Percentiles rank a stretch among this genome's conserved stretches.
phyloP scores from a whole-genome alignment of 208 protist genomes.

The Trypanosoma theileri region DNA sequence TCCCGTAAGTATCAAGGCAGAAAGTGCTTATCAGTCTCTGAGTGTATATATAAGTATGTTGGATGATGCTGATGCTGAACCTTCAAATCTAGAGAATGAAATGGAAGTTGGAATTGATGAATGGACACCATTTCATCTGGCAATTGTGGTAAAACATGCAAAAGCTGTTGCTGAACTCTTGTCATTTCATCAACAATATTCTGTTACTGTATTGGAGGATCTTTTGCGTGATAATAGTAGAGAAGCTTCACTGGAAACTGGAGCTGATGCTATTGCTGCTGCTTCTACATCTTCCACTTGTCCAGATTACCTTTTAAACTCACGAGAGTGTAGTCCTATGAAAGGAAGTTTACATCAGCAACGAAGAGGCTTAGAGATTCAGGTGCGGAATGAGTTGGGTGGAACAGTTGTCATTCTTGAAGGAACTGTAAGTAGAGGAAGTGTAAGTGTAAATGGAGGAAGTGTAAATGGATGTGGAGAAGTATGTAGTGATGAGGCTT shows the following conservation, averaged over 20 bases:
- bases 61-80: conserved; percentile 45
- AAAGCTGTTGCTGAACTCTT: conserved; percentile 37
- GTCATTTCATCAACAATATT: conserved; percentile 63
- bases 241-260: background rate
- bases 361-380: conserved; percentile 29
- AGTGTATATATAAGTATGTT: conserved; percentile 63
- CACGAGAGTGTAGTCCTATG: no score
- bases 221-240: background rate
- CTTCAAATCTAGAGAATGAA: conserved; percentile 26
- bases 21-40: conserved; percentile 46
- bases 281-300: background rate
- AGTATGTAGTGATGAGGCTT: background rate
- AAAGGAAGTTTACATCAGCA: conserved; percentile 3
- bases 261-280: background rate
- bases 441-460: no score
- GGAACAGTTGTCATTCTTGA: conserved; percentile 50
- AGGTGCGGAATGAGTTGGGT: conserved; percentile 51
- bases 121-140: conserved; percentile 68
- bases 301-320: no score
- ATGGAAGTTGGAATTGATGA: conserved; percentile 48
- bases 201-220: conserved; percentile 33
- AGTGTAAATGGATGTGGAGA: no score
- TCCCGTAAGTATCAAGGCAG: conserved; percentile 22
- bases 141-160: conserved; percentile 52
- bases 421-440: no score